Conservation (phyloP, 129 eudicot genomes). For the Cynara cardunculus region DNA sequence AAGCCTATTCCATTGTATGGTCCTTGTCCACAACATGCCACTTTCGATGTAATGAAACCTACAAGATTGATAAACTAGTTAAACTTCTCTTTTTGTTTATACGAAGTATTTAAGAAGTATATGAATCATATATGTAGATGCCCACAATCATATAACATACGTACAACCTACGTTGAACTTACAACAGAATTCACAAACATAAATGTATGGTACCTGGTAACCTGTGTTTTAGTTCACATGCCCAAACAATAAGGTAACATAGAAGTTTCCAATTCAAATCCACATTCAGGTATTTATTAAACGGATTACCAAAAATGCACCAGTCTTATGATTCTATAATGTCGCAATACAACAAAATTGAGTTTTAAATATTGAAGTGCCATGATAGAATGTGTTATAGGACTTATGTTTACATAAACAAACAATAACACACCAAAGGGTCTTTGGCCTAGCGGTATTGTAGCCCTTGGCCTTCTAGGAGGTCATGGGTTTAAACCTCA, state of each 20-base stretch:
- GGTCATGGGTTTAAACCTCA: too few species aligned
- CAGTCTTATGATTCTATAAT: too few species aligned
- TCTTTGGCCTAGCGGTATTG: too few species aligned
- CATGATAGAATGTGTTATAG: background rate
- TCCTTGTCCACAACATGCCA: conserved; percentile 89
- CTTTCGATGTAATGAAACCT: conserved; percentile 68
- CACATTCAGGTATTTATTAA: background rate
- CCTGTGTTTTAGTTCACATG: background rate
- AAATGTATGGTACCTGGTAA: background rate
- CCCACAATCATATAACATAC: background rate
- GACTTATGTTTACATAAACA: background rate
- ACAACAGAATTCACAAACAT: background rate
- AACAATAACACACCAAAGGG: background rate
- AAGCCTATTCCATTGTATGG: conserved; percentile 73
- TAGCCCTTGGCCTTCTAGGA: too few species aligned
- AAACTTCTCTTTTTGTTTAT: background rate
- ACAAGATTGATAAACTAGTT: background rate
- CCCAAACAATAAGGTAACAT: background rate
- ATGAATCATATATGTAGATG: background rate
- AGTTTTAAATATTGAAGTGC: background rate
- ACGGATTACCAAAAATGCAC: background rate
- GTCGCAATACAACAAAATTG: too few species aligned
- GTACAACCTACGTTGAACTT: background rate
- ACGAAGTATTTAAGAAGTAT: background rate
- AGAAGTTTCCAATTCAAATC: background rate